Conservation (phyloP, 805 yeast species). For the Starmerella potacharoeniae region DNA sequence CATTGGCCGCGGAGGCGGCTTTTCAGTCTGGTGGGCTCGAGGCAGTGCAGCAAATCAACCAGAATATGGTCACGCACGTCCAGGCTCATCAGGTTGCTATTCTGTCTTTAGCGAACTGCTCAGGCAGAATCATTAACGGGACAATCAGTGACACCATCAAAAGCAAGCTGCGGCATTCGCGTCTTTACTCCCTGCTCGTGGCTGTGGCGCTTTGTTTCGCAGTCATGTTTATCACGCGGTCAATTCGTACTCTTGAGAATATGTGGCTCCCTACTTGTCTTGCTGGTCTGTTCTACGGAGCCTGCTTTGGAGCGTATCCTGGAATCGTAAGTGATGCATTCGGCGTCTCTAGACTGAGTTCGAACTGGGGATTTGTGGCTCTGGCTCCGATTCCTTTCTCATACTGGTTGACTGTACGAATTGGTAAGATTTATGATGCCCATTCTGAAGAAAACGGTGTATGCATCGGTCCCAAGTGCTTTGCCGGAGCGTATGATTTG, state of each 20-base stretch:
- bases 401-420: constrained; percentile 46
- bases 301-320: constrained; percentile 60
- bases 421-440: constrained; percentile 53
- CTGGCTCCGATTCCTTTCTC: constrained; percentile 56
- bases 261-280: constrained; percentile 44
- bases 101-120: constrained; percentile 55
- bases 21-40: constrained; percentile 27
- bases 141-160: constrained; percentile 49
- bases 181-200: constrained; percentile 44
- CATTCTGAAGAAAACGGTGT: constrained; percentile 25
- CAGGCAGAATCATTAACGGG: constrained; percentile 57
- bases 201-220: constrained; percentile 40
- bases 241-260: constrained; percentile 5
- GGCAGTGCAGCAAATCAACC: constrained; percentile 4
- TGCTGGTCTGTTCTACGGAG: constrained; percentile 63
- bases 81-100: constrained; percentile 66
- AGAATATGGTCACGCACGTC: constrained; percentile 24
- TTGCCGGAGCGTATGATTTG: constrained; percentile 15
- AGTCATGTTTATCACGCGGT: constrained; percentile 36
- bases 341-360: constrained; percentile 56
- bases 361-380: constrained; percentile 63
- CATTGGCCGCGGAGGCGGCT: constrained; percentile 28
- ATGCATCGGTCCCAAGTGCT: constrained; percentile 19
- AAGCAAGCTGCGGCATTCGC: constrained; percentile 32
- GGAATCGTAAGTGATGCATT: constrained; percentile 64